Conservation (phyloP, 2,329 filamentous ascomycete species). For the Fusarium dimerum region DNA sequence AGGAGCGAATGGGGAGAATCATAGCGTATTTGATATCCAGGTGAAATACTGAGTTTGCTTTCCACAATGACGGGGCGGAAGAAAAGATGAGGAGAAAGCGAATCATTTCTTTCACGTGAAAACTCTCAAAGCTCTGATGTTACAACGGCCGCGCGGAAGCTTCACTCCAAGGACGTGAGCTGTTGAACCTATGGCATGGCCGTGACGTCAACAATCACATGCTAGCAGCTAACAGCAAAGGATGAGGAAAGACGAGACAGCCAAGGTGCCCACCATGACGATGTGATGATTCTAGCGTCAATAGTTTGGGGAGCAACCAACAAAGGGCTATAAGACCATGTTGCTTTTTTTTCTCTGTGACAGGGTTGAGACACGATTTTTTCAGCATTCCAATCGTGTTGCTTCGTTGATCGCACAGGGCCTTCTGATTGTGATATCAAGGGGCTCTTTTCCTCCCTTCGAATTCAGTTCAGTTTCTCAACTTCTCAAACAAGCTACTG, state of each 20-base stretch:
- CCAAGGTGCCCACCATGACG: conserved; percentile 13
- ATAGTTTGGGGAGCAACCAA: not conserved
- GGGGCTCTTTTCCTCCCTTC: not conserved
- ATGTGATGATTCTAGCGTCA: conserved; percentile 13
- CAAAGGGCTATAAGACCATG: not conserved
- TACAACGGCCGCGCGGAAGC: too few species aligned
- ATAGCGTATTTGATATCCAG: too few species aligned
- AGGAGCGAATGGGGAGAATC: too few species aligned
- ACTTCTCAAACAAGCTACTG: not conserved
- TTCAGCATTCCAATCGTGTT: conserved; percentile 15
- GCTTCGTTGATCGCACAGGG: conserved; percentile 1
- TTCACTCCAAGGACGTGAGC: too few species aligned
- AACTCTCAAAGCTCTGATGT: too few species aligned
- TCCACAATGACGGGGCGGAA: too few species aligned
- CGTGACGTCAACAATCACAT: conserved; percentile 32
- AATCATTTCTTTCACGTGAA: conserved; percentile 16
- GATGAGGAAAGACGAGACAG: not conserved
- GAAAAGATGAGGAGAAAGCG: too few species aligned
- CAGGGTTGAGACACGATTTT: conserved; percentile 16
- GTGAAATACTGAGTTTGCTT: too few species aligned
- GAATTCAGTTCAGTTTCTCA: not conserved
- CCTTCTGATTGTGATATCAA: not conserved
- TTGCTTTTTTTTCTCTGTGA: not conserved
- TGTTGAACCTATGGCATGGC: not conserved
- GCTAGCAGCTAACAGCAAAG: not conserved